Conservation (phyloP, 257 asterid species). For the Primulina tabacum region DNA sequence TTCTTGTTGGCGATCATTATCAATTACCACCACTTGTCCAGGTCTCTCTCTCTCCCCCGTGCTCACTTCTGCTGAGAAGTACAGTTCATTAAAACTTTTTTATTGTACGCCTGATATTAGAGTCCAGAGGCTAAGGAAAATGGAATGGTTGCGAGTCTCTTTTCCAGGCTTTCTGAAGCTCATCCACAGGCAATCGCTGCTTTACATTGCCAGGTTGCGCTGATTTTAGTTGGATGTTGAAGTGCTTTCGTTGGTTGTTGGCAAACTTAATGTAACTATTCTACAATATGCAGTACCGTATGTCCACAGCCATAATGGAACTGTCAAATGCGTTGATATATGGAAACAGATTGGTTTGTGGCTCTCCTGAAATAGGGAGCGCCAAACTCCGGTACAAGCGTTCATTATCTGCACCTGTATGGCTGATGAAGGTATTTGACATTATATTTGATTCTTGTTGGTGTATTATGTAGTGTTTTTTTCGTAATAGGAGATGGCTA, state of each 20-base stretch:
- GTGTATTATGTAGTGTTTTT: background rate
- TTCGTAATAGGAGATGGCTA: background rate
- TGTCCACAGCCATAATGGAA: constrained; percentile 89
- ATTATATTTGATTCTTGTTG: constrained; percentile 14
- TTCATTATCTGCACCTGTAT: constrained; percentile 54
- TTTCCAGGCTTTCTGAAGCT: constrained; percentile 93
- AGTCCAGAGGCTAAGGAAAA: constrained; percentile 95
- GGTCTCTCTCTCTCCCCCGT: constrained; percentile 42
- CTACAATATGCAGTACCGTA: constrained; percentile 80
- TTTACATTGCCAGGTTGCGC: constrained; percentile 75
- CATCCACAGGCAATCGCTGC: constrained; percentile 98
- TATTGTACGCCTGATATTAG: constrained; percentile 38
- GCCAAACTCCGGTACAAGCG: constrained; percentile 62
- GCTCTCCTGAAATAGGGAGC: constrained; percentile 73
- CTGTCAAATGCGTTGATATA: constrained; percentile 89
- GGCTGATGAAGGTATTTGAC: constrained; percentile 72
- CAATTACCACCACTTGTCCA: constrained; percentile 98
- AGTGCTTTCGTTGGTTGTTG: constrained; percentile 10
- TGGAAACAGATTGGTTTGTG: constrained; percentile 84
- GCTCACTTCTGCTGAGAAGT: constrained; percentile 23
- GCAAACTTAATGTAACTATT: constrained; percentile 25
- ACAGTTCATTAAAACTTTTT: constrained; percentile 23
- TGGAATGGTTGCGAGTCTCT: constrained; percentile 86
- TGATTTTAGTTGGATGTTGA: constrained; percentile 15
- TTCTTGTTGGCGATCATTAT: constrained; percentile 98